Conservation (phyloP, 2,329 filamentous ascomycete genomes). For the Colletotrichum sp. region DNA sequence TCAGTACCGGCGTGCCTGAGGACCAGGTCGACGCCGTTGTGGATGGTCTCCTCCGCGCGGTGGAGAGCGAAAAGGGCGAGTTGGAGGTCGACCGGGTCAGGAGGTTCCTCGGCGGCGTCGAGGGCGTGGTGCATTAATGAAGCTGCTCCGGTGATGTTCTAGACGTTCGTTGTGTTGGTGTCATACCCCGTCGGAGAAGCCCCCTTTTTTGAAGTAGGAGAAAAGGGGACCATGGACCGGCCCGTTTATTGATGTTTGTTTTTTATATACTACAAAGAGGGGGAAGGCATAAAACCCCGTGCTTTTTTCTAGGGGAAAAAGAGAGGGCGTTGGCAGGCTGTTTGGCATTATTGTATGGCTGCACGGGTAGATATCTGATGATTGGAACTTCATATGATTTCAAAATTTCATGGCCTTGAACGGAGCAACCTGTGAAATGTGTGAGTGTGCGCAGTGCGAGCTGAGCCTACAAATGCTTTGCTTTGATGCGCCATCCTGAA, state of each 20-base stretch:
- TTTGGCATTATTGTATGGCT: not conserved
- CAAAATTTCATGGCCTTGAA: not conserved
- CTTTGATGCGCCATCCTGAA: not conserved
- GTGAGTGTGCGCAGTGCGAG: not conserved
- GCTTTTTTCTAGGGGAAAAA: not conserved
- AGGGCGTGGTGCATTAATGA: slow-evolving; percentile 58
- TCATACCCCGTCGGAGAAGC: slow-evolving; percentile 11
- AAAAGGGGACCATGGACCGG: not conserved
- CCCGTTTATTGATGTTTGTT: not conserved
- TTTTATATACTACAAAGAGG: not conserved
- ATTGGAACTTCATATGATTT: not conserved
- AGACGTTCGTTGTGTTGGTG: not conserved
- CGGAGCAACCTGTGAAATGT: not conserved
- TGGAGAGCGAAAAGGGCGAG: slow-evolving; percentile 84
- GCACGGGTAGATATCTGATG: not conserved
- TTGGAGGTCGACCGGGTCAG: slow-evolving; percentile 78
- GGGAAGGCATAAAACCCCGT: not conserved
- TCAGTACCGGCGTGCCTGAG: slow-evolving; percentile 84
- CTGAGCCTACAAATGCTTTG: not conserved
- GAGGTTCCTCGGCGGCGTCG: slow-evolving; percentile 81
- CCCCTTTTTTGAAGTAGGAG: not conserved
- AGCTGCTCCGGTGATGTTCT: not conserved
- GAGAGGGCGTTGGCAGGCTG: not conserved
- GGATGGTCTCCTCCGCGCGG: slow-evolving; percentile 80
- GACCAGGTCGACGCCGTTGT: slow-evolving; percentile 81